Base-by-base conservation (phyloP, 1,284 basidiomycete species). In the Leccinum fallax region DNA sequence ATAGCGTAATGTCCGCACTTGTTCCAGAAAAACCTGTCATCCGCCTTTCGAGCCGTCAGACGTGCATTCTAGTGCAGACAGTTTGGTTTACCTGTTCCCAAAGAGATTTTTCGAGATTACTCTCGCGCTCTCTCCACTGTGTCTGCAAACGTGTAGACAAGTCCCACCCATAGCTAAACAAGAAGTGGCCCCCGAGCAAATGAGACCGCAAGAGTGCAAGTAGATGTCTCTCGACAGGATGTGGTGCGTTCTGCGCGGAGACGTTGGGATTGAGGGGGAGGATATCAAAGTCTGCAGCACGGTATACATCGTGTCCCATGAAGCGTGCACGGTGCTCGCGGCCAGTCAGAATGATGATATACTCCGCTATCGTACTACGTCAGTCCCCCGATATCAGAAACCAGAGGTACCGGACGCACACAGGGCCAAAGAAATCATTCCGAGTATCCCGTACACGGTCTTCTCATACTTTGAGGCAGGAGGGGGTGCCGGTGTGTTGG, bases 11-110 rank as follows among this genome's bases (percentile, higher is more conserved):
- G 49, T 53, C 59, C 73, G 67, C 38, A 83, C 85, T 89, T 92
- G 78, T 99, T 99, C 97, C 97, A 99, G 79, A 98, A 99, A 81
- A 99, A 99, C 66, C 97, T 85, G 71, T 97, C 94, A 70, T 99
- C 97, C 34, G 91, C 90, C 85, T 95, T 71, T 51, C 69, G 67
- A 63, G 67, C 19, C 65, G 30, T 69, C 55, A 76, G 65, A 62
- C 4, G 5, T 52, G 38, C 51, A 38, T 38, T 68, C 65, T 63
- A 57, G 59, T 61, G 55, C 34, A 43, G 61, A 60, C 34, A 9
- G 59, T 55, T 48, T n/a, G 16, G 78, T 80, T 58, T 71, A 90
- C 90, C 71, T 84, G 83, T 74, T 93, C 89, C 90, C 87, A 95
- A 65, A 90, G 80, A 28, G 86, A 82, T 73, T 80, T 88, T 61